Base-by-base conservation (phyloP, 495 filamentous ascomycete species). In the Daldinia caldariorum region DNA sequence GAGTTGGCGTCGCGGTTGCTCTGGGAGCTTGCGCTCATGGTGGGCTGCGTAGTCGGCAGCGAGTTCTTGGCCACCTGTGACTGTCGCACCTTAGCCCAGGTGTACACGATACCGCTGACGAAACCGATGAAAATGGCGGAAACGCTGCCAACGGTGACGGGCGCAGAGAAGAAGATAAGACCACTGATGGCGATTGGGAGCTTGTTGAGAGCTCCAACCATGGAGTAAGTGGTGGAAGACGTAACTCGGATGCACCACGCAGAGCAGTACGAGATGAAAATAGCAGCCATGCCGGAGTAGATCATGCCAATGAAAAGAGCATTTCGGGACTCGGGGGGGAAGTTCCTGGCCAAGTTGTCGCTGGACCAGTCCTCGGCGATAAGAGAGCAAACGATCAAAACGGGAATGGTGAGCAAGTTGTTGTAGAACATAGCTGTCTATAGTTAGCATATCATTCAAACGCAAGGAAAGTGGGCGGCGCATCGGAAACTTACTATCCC, bases 211-310 rank as follows among this genome's bases (percentile, higher is more conserved):
- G 94, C 92, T 67, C 95, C 95, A 59, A 97, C 95, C 95, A 99
- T 97, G 34, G 91, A 94, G 83, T 99, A 99, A 5, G 94, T 99
- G 37, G 95, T 97, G 7, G 94, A 97, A 2, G 92, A 94, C 14
- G 95, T 97, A 63, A 97, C 91, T 71, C 95, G 95, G 69, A 99
- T 94, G 81, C 95, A 97, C 95, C 95, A 97, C 34, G 95, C 94
- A 20, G 93, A 97, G 76, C 92, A 93, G 85, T 99, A 99, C 20
- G 95, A 98, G 80, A 99, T 99, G 83, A 97, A 97, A 71, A 99
- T 92, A 49, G 94, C 91, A 34, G 90, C 94, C 35, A 97, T 86
- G 58, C 95, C 95, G 10, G 95, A 97, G 78, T 98, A 89, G 74
- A 98, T 81, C 92, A 99, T 97, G 77, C 94, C 92, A 68, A 91